Conservation (phyloP, 495 filamentous ascomycete species). For the Gamarada debralockiae region DNA sequence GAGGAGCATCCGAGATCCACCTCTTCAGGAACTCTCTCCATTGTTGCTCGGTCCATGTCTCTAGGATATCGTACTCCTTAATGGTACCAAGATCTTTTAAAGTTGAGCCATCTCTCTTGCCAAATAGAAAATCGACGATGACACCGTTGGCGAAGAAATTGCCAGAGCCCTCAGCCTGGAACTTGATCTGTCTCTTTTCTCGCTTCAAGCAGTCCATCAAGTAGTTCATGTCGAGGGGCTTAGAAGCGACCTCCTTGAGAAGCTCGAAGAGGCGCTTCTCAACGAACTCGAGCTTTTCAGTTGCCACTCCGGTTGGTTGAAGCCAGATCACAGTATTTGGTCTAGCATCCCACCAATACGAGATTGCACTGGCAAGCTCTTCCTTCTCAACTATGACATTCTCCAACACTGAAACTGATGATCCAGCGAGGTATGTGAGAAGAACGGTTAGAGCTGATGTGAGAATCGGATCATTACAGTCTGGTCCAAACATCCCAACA, state of each 20-base stretch:
- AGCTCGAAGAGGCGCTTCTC: constrained; percentile 83
- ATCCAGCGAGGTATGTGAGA: constrained; percentile 82
- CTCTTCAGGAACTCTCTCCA: constrained; percentile 79
- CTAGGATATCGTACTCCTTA: constrained; percentile 70
- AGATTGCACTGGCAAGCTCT: constrained; percentile 79
- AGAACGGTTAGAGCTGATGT: constrained; percentile 71
- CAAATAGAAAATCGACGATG: constrained; percentile 89
- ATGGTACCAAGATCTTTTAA: constrained; percentile 65
- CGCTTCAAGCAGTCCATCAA: constrained; percentile 79
- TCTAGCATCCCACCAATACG: constrained; percentile 68
- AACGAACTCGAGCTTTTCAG: constrained; percentile 76
- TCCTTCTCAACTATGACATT: constrained; percentile 92
- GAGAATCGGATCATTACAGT: constrained; percentile 58
- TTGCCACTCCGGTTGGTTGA: constrained; percentile 77
- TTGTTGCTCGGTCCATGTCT: constrained; percentile 73
- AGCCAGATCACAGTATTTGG: constrained; percentile 83
- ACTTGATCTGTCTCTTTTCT: constrained; percentile 73
- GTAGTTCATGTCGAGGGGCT: constrained; percentile 84
- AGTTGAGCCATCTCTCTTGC: constrained; percentile 77
- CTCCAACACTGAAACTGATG: constrained; percentile 86
- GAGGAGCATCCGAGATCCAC: constrained; percentile 82
- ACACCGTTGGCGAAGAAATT: constrained; percentile 74
- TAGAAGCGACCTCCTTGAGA: constrained; percentile 70
- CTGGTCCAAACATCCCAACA: constrained; percentile 80
- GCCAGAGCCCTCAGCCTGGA: constrained; percentile 69